phyloP scores from a whole-genome alignment of 306 rosid species.

The Lathyrus aphaca region DNA sequence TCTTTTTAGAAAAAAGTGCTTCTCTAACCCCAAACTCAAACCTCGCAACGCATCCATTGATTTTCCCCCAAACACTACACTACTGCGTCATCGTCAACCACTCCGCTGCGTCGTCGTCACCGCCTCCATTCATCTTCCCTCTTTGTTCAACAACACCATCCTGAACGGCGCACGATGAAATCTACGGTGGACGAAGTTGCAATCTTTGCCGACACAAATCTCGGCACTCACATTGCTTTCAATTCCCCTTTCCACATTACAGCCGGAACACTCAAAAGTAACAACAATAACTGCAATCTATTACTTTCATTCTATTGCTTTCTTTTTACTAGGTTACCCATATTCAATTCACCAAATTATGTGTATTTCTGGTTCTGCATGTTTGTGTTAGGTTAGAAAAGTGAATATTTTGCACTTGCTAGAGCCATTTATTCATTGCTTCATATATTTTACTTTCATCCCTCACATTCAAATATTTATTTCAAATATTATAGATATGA shows the following conservation, averaged over 20 bases:
- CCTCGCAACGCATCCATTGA: too few relatives aligned
- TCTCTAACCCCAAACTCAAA: too few relatives aligned
- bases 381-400: slow-evolving; percentile 30
- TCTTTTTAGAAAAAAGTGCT: too few relatives aligned
- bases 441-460: slow-evolving; percentile 4
- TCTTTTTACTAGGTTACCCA: background rate
- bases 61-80: background rate
- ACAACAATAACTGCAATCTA: background rate
- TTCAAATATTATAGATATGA: background rate
- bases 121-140: background rate
- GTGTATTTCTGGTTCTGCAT: background rate
- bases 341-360: background rate
- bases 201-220: slow-evolving; percentile 67
- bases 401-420: slow-evolving; percentile 10
- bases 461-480: slow-evolving; percentile 9
- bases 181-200: slow-evolving; percentile 47
- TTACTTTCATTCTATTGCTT: background rate
- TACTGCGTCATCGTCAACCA: too few relatives aligned
- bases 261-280: slow-evolving; percentile 67
- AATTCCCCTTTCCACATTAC: slow-evolving; percentile 55
- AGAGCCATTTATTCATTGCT: slow-evolving; percentile 2
- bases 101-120: background rate
- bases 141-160: background rate
- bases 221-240: slow-evolving; percentile 74
- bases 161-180: background rate